These are phyloP conservation scores for Chaetomium strumarium DNA, from an alignment of 2,329 filamentous ascomycete genomes.

Conservation along the genomic window DNA sequence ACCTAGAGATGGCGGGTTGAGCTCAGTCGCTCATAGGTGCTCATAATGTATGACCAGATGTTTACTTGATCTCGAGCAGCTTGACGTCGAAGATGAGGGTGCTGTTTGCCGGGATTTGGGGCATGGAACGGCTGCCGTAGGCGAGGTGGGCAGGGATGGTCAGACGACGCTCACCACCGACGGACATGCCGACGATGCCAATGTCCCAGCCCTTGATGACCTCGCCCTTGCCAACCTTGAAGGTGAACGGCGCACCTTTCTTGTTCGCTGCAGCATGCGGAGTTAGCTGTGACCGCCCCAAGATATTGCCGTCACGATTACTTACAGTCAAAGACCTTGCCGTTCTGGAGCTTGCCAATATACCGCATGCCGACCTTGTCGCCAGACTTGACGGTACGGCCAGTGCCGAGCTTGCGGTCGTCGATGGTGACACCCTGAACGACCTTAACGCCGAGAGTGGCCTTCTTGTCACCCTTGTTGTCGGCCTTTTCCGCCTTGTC, in stretches of 20 bases:
- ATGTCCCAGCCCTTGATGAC: constrained; percentile 99
- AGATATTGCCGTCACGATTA: constrained; percentile 20
- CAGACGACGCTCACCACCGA: constrained; percentile 88
- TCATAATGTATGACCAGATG: background rate
- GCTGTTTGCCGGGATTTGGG: constrained; percentile 87
- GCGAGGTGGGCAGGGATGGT: constrained; percentile 81
- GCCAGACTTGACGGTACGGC: constrained; percentile 39
- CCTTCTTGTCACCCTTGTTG: constrained; percentile 40
- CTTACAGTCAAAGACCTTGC: constrained; percentile 91
- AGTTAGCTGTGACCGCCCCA: constrained; percentile 17
- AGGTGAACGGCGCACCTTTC: constrained; percentile 94
- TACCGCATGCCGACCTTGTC: constrained; percentile 77
- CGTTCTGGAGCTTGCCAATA: constrained; percentile 92
- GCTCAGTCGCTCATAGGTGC: background rate
- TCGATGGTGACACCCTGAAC: constrained; percentile 89
- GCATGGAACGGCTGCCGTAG: constrained; percentile 78
- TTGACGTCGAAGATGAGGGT: constrained; percentile 89
- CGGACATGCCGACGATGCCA: constrained; percentile 84
- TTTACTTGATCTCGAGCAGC: constrained; percentile 75
- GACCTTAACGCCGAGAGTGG: constrained; percentile 63
- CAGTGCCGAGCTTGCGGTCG: constrained; percentile 87
- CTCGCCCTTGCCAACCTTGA: constrained; percentile 89
- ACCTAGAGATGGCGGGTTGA: constrained; percentile 7
- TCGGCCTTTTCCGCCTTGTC: constrained; percentile 34
- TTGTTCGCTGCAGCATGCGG: constrained; percentile 68